Percentiles rank a stretch among this genome's conserved stretches.
These are phyloP conservation scores for Monosporozyma servazzii DNA, from an alignment of 805 yeast species.

Conservation along the genomic window DNA sequence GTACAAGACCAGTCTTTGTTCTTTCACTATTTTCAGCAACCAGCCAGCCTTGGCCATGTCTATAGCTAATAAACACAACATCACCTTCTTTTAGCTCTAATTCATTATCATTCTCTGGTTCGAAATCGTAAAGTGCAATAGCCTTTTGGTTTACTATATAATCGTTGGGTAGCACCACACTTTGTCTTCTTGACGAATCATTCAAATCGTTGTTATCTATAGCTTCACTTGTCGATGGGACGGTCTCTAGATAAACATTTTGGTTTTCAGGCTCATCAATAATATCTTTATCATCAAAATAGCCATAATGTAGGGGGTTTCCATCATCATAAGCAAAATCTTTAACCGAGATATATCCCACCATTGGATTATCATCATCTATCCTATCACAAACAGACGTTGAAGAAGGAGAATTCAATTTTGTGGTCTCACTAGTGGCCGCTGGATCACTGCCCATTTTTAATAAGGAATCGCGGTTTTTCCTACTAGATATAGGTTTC, in stretches of 20 bases:
- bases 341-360: conserved; percentile 43
- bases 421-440: background rate
- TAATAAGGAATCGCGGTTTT: background rate
- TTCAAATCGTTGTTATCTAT: conserved; percentile 15
- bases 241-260: conserved; percentile 3
- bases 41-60: conserved; percentile 98
- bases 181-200: conserved; percentile 21
- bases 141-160: conserved; percentile 49
- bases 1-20: conserved; percentile 71
- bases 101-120: conserved; percentile 92
- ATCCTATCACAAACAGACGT: background rate
- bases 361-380: conserved; percentile 4
- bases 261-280: conserved; percentile 7
- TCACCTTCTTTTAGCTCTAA: conserved; percentile 73
- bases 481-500: background rate
- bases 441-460: background rate
- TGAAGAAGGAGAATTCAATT: background rate
- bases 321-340: conserved; percentile 74
- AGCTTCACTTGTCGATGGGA: conserved; percentile 2
- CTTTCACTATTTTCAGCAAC: conserved; percentile 58
- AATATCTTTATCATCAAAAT: conserved; percentile 24
- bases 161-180: conserved; percentile 27
- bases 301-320: conserved; percentile 67
- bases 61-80: conserved; percentile 70
- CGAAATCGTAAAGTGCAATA: conserved; percentile 79